Percentiles rank a stretch among this genome's conserved stretches.
phyloP scores from a whole-genome alignment of 441 rosid species.

The Oxalis stricta region DNA sequence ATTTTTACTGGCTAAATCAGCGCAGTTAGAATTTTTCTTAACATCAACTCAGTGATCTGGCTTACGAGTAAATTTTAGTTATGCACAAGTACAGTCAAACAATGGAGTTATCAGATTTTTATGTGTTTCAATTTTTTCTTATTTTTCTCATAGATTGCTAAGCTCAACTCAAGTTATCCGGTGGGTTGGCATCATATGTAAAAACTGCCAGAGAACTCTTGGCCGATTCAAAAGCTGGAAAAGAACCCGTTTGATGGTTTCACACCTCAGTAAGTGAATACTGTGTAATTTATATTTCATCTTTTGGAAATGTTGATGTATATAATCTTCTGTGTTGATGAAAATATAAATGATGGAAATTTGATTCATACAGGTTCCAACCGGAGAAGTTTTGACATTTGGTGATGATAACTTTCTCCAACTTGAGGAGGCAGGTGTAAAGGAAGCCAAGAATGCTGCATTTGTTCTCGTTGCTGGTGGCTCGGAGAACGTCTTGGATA shows the following conservation, averaged over 20 bases:
- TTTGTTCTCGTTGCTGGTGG: slow-evolving; percentile 97
- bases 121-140: not conserved
- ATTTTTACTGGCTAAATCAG: too few relatives aligned
- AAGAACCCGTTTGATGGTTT: slow-evolving; percentile 95
- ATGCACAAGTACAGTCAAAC: too few relatives aligned
- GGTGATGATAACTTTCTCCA: slow-evolving; percentile 59
- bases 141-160: slow-evolving; percentile 37
- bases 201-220: slow-evolving; percentile 71
- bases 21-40: too few relatives aligned
- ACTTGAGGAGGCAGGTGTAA: slow-evolving; percentile 68
- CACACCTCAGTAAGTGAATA: slow-evolving; percentile 55
- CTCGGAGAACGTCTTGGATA: slow-evolving; percentile 97
- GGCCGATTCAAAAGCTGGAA: slow-evolving; percentile 78
- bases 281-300: not conserved
- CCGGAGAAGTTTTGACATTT: slow-evolving; percentile 63
- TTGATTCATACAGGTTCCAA: slow-evolving; percentile 49
- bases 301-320: not conserved
- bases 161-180: slow-evolving; percentile 70
- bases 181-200: slow-evolving; percentile 68
- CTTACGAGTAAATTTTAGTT: too few relatives aligned
- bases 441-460: slow-evolving; percentile 72
- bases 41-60: too few relatives aligned
- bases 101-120: not conserved
- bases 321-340: too few relatives aligned
- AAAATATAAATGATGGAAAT: not conserved